phyloP scores from a whole-genome alignment of 768 basidiomycete genomes.

The Pulveroboletus sp. region DNA sequence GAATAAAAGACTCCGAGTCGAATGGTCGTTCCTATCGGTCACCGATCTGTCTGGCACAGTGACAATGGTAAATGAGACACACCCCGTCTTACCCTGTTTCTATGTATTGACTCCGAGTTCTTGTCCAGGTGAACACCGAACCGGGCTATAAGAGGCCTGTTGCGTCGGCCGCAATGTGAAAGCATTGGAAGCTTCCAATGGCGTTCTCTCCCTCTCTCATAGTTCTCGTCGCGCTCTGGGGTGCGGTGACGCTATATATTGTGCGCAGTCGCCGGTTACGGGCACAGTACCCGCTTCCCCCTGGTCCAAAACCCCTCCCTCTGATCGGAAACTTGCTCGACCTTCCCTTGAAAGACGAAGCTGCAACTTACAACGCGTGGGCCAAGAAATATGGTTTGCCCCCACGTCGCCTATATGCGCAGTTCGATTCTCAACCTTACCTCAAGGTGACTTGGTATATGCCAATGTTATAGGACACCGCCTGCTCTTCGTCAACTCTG shows the following conservation, averaged over 20 bases:
- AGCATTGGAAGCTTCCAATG: constrained; percentile 9
- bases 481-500: constrained; percentile 44
- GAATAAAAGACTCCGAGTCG: not conserved
- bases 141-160: constrained; percentile 14
- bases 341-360: constrained; percentile 36
- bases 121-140: constrained; percentile 15
- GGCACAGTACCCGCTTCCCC: constrained; percentile 39
- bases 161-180: not conserved
- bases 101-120: not conserved
- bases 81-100: constrained; percentile 5
- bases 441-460: constrained; percentile 48
- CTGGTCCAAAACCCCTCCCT: constrained; percentile 51
- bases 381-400: constrained; percentile 34
- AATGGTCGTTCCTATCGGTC: not conserved
- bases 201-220: constrained; percentile 11
- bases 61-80: constrained; percentile 17
- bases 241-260: constrained; percentile 16
- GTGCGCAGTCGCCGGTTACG: constrained; percentile 10
- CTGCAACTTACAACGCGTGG: constrained; percentile 41
- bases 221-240: constrained; percentile 21
- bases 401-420: not conserved
- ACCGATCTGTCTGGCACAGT: not conserved
- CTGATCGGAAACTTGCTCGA: constrained; percentile 51
- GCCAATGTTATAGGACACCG: constrained; percentile 47
- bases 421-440: not conserved